phyloP scores from a whole-genome alignment of 768 basidiomycete genomes.

The Gymnopilus junonius region DNA sequence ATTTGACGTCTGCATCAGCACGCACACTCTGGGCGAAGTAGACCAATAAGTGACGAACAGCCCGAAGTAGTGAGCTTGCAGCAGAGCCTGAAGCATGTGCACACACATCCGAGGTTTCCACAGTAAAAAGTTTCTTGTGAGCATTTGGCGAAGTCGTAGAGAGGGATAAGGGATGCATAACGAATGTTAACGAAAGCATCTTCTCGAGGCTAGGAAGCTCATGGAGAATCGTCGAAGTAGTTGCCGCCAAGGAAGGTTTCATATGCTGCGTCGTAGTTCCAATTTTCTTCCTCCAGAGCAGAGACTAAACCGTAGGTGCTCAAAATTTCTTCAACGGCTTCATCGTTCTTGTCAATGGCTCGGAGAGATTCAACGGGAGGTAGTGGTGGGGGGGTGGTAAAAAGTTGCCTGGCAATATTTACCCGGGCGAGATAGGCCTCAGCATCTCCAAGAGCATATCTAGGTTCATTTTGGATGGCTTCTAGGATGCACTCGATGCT shows the following conservation, averaged over 20 bases:
- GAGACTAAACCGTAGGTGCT: slow-evolving; percentile 49
- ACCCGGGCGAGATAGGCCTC: slow-evolving; percentile 69
- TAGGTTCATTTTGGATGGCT: slow-evolving; percentile 65
- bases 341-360: slow-evolving; percentile 42
- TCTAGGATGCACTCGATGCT: slow-evolving; percentile 65
- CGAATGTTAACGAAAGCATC: slow-evolving; percentile 1
- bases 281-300: slow-evolving; percentile 38
- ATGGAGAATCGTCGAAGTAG: slow-evolving; percentile 69
- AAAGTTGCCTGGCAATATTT: slow-evolving; percentile 62
- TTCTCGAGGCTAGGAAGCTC: slow-evolving; percentile 15
- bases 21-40: no score
- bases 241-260: slow-evolving; percentile 46
- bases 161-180: no score
- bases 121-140: background rate
- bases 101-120: no score
- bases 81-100: no score
- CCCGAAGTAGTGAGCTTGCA: no score
- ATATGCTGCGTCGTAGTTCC: slow-evolving; percentile 50
- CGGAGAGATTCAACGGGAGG: slow-evolving; percentile 42
- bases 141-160: background rate
- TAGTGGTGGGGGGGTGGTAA: slow-evolving; percentile 66
- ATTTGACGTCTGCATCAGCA: no score
- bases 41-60: no score
- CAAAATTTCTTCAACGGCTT: slow-evolving; percentile 48
- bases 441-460: slow-evolving; percentile 52